A percentile compares a stretch with the other conserved stretches of the same genome.
These are phyloP conservation scores for Pythium oligandrum DNA, from an alignment of 352 stramenopile species.

Conservation along the genomic window DNA sequence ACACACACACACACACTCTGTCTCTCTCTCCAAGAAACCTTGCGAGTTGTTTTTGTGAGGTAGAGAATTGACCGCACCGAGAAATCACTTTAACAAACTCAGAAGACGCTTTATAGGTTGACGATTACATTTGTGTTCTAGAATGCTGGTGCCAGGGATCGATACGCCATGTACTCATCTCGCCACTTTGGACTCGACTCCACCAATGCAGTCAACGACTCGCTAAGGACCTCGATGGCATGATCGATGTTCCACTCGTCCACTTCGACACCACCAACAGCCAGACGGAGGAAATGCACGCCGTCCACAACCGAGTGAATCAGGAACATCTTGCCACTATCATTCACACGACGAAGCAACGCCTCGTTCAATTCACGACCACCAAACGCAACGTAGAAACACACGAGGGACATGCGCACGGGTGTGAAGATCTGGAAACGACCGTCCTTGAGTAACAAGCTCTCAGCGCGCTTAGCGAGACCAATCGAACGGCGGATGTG, in stretches of 20 bases:
- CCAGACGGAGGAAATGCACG: slow-evolving; percentile 47
- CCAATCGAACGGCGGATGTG: slow-evolving; percentile 49
- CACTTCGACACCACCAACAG: slow-evolving; percentile 43
- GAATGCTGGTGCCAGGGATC: no score
- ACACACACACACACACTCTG: no score
- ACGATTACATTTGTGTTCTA: no score
- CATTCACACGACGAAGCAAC: slow-evolving; percentile 51
- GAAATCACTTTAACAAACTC: no score
- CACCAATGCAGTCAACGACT: slow-evolving; percentile 27
- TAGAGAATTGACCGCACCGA: no score
- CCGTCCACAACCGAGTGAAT: slow-evolving; percentile 62
- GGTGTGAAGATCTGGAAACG: slow-evolving; percentile 51
- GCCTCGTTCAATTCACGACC: slow-evolving; percentile 39
- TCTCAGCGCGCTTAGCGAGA: slow-evolving; percentile 39
- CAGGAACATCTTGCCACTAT: slow-evolving; percentile 51
- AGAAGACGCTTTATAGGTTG: no score
- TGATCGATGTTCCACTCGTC: slow-evolving; percentile 42
- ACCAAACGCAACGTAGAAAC: slow-evolving; percentile 48
- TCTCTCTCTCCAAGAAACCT: no score
- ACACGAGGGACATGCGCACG: slow-evolving; percentile 53
- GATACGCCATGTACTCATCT: slow-evolving; percentile 9
- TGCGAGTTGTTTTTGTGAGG: no score
- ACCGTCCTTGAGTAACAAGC: slow-evolving; percentile 29
- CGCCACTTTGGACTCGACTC: slow-evolving; percentile 30
- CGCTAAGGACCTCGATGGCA: slow-evolving; percentile 28